These are phyloP conservation scores for Phyllosticta citrichinensis DNA, from an alignment of 2,329 filamentous ascomycete genomes.

Conservation along the genomic window DNA sequence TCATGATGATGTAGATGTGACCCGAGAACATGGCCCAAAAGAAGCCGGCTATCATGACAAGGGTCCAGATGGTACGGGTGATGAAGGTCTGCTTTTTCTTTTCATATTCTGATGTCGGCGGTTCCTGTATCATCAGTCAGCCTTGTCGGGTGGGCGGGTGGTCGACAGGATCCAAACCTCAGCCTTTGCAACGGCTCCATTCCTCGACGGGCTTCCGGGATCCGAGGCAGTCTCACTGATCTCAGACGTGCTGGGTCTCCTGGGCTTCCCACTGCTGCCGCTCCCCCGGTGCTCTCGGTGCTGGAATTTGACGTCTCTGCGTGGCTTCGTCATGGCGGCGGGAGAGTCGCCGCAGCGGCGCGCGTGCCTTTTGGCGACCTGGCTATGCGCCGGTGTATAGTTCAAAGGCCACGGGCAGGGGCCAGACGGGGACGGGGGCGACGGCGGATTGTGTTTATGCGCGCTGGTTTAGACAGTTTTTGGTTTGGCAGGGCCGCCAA, in stretches of 20 bases:
- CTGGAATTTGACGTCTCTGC: constrained; percentile 52
- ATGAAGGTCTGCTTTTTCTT: constrained; percentile 99
- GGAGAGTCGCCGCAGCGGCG: background rate
- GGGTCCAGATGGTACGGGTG: constrained; percentile 92
- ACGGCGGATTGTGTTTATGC: background rate
- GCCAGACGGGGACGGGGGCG: background rate
- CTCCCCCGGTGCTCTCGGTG: constrained; percentile 34
- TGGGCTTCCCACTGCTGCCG: constrained; percentile 40
- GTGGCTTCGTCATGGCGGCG: constrained; percentile 22
- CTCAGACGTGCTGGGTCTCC: constrained; percentile 62
- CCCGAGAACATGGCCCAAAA: constrained; percentile 88
- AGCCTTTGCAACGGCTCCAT: constrained; percentile 22
- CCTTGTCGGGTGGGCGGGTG: background rate
- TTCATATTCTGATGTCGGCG: constrained; percentile 64
- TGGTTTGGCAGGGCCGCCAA: background rate
- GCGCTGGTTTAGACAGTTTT: background rate
- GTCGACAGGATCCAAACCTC: constrained; percentile 12
- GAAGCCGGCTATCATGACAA: constrained; percentile 93
- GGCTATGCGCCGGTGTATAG: background rate
- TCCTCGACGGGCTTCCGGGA: constrained; percentile 41
- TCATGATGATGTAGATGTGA: constrained; percentile 91
- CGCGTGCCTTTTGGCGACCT: background rate
- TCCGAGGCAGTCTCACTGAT: constrained; percentile 51
- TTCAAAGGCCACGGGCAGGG: background rate
- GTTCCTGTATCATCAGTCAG: constrained; percentile 18